A percentile compares a stretch with the other conserved stretches of the same genome.
Conservation (phyloP, 192 early-diverging fungal species). For the Entophlyctis luteolus region DNA sequence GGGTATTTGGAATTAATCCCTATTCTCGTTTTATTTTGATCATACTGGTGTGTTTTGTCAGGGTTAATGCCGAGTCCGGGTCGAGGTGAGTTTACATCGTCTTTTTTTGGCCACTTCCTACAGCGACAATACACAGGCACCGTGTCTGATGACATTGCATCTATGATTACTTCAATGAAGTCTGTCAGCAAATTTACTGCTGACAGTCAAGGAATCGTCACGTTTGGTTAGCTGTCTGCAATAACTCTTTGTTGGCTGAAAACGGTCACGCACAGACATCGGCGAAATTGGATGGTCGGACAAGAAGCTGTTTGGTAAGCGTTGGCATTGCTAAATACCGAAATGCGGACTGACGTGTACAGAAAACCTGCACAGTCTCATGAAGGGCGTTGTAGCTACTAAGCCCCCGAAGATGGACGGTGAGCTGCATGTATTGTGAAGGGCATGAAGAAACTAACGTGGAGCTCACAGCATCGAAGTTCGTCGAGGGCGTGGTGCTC, state of each 20-base stretch:
- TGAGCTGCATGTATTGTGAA: conserved; percentile 12
- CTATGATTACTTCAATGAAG: conserved; percentile 59
- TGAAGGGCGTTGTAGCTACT: conserved; percentile 22
- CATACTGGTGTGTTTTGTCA: background rate
- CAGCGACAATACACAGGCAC: conserved; percentile 55
- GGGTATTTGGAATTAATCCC: conserved; percentile 24
- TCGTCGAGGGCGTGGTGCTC: conserved; percentile 35
- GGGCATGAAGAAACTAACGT: background rate
- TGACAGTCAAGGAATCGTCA: conserved; percentile 70
- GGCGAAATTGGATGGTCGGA: conserved; percentile 28
- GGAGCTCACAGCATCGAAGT: conserved; percentile 35
- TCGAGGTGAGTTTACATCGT: conserved; percentile 31
- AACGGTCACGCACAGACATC: background rate
- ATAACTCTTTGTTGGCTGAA: background rate
- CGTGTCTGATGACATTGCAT: conserved; percentile 72
- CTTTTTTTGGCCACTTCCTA: conserved; percentile 11
- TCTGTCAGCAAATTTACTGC: conserved; percentile 72
- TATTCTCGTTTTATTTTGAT: background rate
- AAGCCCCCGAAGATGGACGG: conserved; percentile 41
- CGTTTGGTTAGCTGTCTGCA: conserved; percentile 40
- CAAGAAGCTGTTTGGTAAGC: conserved; percentile 29
- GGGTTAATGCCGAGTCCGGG: conserved; percentile 85
- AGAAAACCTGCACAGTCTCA: conserved; percentile 37
- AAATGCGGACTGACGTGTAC: background rate
- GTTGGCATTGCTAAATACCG: too few relatives aligned